Base-by-base conservation (phyloP, 2,329 filamentous ascomycete genomes). In the Ophiosphaerella korrae region DNA sequence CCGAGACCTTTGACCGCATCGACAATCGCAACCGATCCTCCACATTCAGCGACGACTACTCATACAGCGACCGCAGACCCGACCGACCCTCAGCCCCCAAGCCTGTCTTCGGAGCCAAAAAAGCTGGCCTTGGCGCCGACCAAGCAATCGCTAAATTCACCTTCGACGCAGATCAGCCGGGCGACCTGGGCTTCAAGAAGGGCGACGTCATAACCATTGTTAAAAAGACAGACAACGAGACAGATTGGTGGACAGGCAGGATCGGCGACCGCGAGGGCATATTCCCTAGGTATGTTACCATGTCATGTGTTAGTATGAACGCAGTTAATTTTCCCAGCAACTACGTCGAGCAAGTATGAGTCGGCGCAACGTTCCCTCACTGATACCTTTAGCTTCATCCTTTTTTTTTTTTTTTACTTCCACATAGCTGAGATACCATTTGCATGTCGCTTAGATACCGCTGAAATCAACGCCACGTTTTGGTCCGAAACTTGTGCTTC, bases 191-290 rank as follows among this genome's bases (percentile, higher is more conserved):
- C 0, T 99, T 99, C 77, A 96, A 96, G 79, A 99, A 99, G 81
- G 94, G 94, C 16, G 94, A 99, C 26, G 75, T 97, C 49, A 97
- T 99, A 60, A 97, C 92, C 1, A 92, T 99, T 50, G 74, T 96
- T 50, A 97, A 99, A 80, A 89, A 89, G 75, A 97, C 93, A 5
- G 90, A 97, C 4, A 97, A 89, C 63, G 89, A 90, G 51, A 92
- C 92, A 50, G 93, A 97, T 73, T 97, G 93, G 93, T 97, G 93
- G 94, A 97, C 93, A 14, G 94, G 94, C 23, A 88, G 88, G 75
- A 87, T 97, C 67, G 92, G 92, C 26, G 83, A 86, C 59, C 84
- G 86, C 62, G 89, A 92, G 48, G 94, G 94, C 33, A 96, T 97
- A 60, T 99, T 99, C 76, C 94, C 94, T 0, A 94, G 90, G 83